Percentiles rank a stretch among this genome's conserved stretches.
Evolutionary conservation across 2,329 filamentous ascomycete genomes (phyloP).

Genomic region (Alternaria hordeiaustralica): DNA sequence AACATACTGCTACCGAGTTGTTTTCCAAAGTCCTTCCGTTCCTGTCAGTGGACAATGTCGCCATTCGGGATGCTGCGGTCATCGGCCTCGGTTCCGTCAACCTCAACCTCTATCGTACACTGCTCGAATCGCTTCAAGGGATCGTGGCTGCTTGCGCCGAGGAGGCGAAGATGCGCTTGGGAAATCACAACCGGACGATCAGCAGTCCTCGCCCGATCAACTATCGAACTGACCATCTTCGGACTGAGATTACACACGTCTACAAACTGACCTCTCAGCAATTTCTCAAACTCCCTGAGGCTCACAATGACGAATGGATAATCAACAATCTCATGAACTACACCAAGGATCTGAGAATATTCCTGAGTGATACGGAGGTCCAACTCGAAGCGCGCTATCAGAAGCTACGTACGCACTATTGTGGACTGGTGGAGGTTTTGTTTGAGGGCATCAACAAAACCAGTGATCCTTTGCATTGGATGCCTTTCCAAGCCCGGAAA

Average conservation of each 20-base stretch:
- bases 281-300: slow-evolving; percentile 78
- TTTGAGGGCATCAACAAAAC: slow-evolving; percentile 91
- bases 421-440: slow-evolving; percentile 88
- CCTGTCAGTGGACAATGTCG: slow-evolving; percentile 77
- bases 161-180: slow-evolving; percentile 81
- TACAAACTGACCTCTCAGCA: slow-evolving; percentile 92
- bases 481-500: slow-evolving; percentile 95
- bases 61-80: slow-evolving; percentile 89
- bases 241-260: slow-evolving; percentile 94
- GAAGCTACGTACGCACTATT: slow-evolving; percentile 89
- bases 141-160: slow-evolving; percentile 86
- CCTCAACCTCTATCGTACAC: slow-evolving; percentile 85
- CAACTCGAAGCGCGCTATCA: slow-evolving; percentile 96
- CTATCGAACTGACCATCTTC: slow-evolving; percentile 81
- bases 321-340: slow-evolving; percentile 87
- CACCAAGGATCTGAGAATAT: slow-evolving; percentile 89
- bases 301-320: slow-evolving; percentile 89
- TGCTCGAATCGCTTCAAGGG: slow-evolving; percentile 88
- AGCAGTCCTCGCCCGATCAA: slow-evolving; percentile 79
- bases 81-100: slow-evolving; percentile 94
- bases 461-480: slow-evolving; percentile 86
- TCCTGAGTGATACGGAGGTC: slow-evolving; percentile 92
- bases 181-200: slow-evolving; percentile 77
- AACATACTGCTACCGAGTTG: slow-evolving; percentile 84
- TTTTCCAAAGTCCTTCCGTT: slow-evolving; percentile 93